Base-by-base conservation (phyloP, 352 stramenopile species). In the Thalassiosira livingstoniorum region DNA sequence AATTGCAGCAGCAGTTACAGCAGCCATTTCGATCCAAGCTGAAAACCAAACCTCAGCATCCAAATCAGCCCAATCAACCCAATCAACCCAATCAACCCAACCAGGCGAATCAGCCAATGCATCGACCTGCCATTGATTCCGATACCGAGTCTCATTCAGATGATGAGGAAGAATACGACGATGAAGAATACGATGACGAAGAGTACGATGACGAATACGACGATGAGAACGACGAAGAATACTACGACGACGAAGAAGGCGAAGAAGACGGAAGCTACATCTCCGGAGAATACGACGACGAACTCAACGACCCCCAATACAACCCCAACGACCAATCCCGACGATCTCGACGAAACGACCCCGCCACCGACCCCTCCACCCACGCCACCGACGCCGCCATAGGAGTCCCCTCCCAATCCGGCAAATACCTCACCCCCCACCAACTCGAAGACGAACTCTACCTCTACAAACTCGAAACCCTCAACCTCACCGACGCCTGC, bases 381-480 rank as follows among this genome's bases (percentile, higher is more conserved):
- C 45, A 34, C 25, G 18, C 11, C 23, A 39, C 4, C 18, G 32
- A 70, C 29, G 63, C 7, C 21, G 66, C 42, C 13, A 80, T 85
- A 13, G 78, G 78, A 13, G 69, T 85, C 2, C 78, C 78, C 4
- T 64, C 63, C 58, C 15, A 32, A 15, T 57, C 55, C 13, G 78
- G 70, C 27, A 18, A 15, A 11, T 42, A 65, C 54, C 42, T 81
- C 11, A 80, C 78, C 10, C 54, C 53, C 35, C 39, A 45, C 29
- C 78, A 80, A 62, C 60, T 86, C 25, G 78, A 86, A 65, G 78
- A 86, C 53, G 71, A 86, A 58, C 35, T 86, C 13, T 86, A 86
- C 35, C 39, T 77, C 5, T 86, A 86, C 71, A 86, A 86, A 71
- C 69, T 86, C 13, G 78, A 86, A 60, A 86, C 78, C 39, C 60